A percentile compares a stretch with the other conserved stretches of the same genome.
phyloP scores from a whole-genome alignment of 768 basidiomycete species.

The Suillus spraguei region DNA sequence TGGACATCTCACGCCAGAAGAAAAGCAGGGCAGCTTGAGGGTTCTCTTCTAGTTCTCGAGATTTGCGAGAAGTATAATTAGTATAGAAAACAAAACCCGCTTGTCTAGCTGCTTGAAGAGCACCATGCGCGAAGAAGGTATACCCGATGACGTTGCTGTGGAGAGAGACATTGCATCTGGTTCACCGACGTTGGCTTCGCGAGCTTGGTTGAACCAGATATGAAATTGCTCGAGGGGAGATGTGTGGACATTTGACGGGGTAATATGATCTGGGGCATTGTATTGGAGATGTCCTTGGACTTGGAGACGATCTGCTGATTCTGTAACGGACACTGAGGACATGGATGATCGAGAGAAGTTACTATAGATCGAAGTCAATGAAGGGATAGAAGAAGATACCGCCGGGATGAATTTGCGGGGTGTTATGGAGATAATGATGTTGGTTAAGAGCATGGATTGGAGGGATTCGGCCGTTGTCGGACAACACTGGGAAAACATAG shows the following conservation, averaged over 20 bases:
- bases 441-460: slow-evolving; percentile 8
- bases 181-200: slow-evolving; percentile 64
- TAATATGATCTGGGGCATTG: slow-evolving; percentile 60
- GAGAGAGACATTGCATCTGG: slow-evolving; percentile 91
- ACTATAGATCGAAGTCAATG: slow-evolving; percentile 1
- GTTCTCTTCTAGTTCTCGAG: slow-evolving; percentile 73
- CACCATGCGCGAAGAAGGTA: slow-evolving; percentile 88
- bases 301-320: slow-evolving; percentile 56
- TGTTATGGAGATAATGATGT: slow-evolving; percentile 4
- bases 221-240: slow-evolving; percentile 87
- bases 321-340: slow-evolving; percentile 36
- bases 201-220: slow-evolving; percentile 77
- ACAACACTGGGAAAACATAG: too few relatives aligned
- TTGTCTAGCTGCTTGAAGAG: slow-evolving; percentile 90
- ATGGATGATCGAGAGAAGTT: slow-evolving; percentile 17
- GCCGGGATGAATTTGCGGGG: neutral
- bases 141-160: slow-evolving; percentile 67
- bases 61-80: slow-evolving; percentile 95
- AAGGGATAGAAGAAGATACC: neutral
- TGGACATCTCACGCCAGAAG: slow-evolving; percentile 87
- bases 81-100: slow-evolving; percentile 93
- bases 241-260: slow-evolving; percentile 59
- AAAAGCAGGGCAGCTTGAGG: slow-evolving; percentile 83
- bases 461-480: slow-evolving; percentile 1
- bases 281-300: slow-evolving; percentile 83